These are phyloP conservation scores for Blastobotrys arbuscula DNA, from an alignment of 1,139 yeast species.

Conservation along the genomic window DNA sequence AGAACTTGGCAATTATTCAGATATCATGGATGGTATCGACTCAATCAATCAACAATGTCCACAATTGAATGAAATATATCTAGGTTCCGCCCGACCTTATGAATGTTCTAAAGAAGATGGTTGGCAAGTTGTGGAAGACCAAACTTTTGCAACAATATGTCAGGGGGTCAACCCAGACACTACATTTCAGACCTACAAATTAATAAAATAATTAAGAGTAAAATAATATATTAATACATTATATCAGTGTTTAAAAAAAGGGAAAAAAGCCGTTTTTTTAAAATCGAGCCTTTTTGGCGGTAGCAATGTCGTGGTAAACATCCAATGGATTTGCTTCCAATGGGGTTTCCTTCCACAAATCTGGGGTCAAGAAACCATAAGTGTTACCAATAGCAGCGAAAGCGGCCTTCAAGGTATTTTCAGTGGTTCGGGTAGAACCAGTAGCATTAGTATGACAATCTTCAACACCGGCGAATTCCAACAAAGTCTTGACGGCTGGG, in stretches of 20 bases:
- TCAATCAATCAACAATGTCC: constrained; percentile 5
- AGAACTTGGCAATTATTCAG: constrained; percentile 1
- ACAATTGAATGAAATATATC: constrained; percentile 2
- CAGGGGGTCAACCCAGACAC: constrained; percentile 8
- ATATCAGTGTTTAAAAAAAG: no score
- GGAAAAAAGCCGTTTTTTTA: constrained; percentile 11
- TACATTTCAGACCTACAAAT: constrained; percentile 6
- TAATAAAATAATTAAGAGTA: background rate
- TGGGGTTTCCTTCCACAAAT: constrained; percentile 90
- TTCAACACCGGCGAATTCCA: constrained; percentile 99
- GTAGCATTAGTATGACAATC: constrained; percentile 98
- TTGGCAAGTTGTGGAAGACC: constrained; percentile 5
- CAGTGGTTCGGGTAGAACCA: constrained; percentile 99
- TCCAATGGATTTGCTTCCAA: constrained; percentile 92
- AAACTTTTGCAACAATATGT: constrained; percentile 7
- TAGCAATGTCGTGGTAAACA: constrained; percentile 49
- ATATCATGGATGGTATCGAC: constrained; percentile 5
- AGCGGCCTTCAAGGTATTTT: constrained; percentile 99
- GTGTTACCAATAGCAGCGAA: constrained; percentile 99
- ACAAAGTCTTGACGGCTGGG: constrained; percentile 97
- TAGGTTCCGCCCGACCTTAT: constrained; percentile 7
- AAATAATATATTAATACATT: background rate
- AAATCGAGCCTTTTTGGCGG: constrained; percentile 23
- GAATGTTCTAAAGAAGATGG: constrained; percentile 10
- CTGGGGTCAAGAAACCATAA: constrained; percentile 99